These are phyloP conservation scores for Exobasidium cylindrosporum DNA, from an alignment of 1,284 basidiomycete genomes.

Conservation along the genomic window DNA sequence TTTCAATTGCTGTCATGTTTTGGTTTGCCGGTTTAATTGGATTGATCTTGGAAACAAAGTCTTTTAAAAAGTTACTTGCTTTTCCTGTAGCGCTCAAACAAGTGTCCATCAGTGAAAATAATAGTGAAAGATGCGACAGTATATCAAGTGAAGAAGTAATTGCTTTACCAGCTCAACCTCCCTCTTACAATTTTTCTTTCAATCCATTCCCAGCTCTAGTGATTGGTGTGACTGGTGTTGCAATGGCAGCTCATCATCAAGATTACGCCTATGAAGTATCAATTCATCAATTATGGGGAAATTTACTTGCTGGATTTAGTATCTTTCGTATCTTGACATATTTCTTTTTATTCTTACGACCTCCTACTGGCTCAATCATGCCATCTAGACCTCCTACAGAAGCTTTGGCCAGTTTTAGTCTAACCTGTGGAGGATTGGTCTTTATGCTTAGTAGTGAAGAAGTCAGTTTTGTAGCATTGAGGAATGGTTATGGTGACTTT, in stretches of 20 bases:
- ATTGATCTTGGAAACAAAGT: conserved; percentile 79
- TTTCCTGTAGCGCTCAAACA: conserved; percentile 32
- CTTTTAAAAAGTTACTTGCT: conserved; percentile 35
- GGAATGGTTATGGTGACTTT: conserved; percentile 78
- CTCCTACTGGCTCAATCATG: conserved; percentile 61
- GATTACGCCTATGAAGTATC: conserved; percentile 77
- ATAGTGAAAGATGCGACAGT: conserved; percentile 20
- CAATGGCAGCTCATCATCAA: conserved; percentile 93
- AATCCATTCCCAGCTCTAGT: conserved; percentile 80
- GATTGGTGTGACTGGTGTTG: conserved; percentile 86
- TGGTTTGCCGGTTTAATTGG: conserved; percentile 89
- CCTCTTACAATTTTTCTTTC: conserved; percentile 70
- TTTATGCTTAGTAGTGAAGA: conserved; percentile 93
- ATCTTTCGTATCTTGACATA: conserved; percentile 80
- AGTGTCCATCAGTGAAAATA: conserved; percentile 19
- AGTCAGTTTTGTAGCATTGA: conserved; percentile 84
- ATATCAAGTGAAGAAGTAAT: conserved; percentile 24
- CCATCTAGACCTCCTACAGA: conserved; percentile 94
- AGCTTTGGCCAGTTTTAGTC: conserved; percentile 79
- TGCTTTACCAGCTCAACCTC: conserved; percentile 31
- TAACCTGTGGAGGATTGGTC: conserved; percentile 80
- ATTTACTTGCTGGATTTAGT: conserved; percentile 77
- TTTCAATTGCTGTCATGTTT: conserved; percentile 90
- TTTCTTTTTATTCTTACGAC: conserved; percentile 84
- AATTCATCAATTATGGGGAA: conserved; percentile 87